Evolutionary conservation across 2,329 filamentous ascomycete genomes (phyloP), one percentile per base, ranked within the genome.

Genomic region (Aspergillus tanneri): DNA sequence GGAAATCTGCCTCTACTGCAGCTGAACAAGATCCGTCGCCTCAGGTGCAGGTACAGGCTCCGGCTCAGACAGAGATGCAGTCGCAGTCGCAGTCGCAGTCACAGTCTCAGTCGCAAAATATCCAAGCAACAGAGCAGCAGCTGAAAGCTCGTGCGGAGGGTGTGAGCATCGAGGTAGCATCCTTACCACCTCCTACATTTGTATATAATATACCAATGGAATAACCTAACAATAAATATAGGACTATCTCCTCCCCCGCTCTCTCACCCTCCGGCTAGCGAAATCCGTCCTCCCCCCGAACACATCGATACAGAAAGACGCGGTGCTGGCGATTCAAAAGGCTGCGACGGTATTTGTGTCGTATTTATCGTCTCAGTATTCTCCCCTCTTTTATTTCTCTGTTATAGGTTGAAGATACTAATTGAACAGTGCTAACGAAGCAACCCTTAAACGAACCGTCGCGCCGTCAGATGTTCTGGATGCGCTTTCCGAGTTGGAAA

Each of bases 301-400:
- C 64, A 85, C 82, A 12, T 77, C 80, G 39, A 81, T 86, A 32
- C 80, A 84, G 58, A 84, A 84, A 67, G 83, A 86, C 68, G 83
- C 83, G 9, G 69, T 85, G 3, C 69, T 83, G 12, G 83, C 83
- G 6, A 77, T 86, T 52, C 80, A 81, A 42, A 85, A 85, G 62
- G 81, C 80, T 52, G 82, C 83, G 22, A 85, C 83, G 3, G 83
- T 86, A 3, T 86, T 86, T 65, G 78, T 86, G 14, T 85, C 80
- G 51, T 84, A 85, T 63, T 69, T 85, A 39, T 78, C 80, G 49
- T 77, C 78, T 47, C 75, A 78, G 81, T 84, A 73, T 50, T 78
- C 64, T 35, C 24, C 14, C 21, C 34, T 21, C 30, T 18, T 41
- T 18, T 37, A 28, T n/a, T n/a, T n/a, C n/a, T n/a, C n/a, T 23